Evolutionary conservation across 352 stramenopile species (phyloP).

Genomic region (Phytophthora pluvialis): DNA sequence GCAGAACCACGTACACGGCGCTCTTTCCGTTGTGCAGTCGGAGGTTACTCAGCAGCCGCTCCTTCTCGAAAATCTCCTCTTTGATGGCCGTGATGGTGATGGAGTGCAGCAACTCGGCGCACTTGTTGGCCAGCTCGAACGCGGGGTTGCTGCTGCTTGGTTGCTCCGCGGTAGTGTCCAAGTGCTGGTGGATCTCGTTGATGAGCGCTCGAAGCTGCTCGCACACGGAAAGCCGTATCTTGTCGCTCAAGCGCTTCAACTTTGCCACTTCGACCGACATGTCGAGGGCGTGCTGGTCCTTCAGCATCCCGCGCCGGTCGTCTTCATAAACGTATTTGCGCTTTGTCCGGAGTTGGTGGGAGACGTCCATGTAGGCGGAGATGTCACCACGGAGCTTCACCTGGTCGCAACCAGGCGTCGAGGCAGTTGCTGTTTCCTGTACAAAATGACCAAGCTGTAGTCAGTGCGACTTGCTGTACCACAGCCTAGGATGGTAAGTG

Average conservation of each 20-base stretch:
- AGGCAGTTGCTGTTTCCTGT: neutral
- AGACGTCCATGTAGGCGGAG: constrained; percentile 17
- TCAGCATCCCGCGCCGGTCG: constrained; percentile 11
- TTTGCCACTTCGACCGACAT: constrained; percentile 18
- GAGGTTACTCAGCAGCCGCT: constrained; percentile 16
- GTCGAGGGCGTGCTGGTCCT: constrained; percentile 9
- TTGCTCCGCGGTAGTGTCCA: neutral
- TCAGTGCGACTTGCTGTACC: constrained; percentile 4
- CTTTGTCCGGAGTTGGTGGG: constrained; percentile 5
- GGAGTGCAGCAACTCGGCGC: constrained; percentile 19
- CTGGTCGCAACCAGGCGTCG: constrained; percentile 4
- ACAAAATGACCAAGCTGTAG: neutral
- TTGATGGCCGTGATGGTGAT: constrained; percentile 23
- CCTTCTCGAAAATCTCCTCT: constrained; percentile 23
- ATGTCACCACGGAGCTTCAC: constrained; percentile 14
- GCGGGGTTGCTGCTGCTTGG: neutral
- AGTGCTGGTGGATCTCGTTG: constrained; percentile 6
- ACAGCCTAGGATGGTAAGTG: neutral
- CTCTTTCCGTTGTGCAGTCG: constrained; percentile 11
- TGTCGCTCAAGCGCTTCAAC: constrained; percentile 19
- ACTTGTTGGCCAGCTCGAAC: constrained; percentile 5
- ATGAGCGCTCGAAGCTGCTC: constrained; percentile 23
- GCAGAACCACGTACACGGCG: constrained; percentile 12
- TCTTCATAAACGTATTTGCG: constrained; percentile 22
- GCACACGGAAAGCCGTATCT: constrained; percentile 19